Conservation (phyloP, 1,139 yeast genomes). For the Candida sojae region DNA sequence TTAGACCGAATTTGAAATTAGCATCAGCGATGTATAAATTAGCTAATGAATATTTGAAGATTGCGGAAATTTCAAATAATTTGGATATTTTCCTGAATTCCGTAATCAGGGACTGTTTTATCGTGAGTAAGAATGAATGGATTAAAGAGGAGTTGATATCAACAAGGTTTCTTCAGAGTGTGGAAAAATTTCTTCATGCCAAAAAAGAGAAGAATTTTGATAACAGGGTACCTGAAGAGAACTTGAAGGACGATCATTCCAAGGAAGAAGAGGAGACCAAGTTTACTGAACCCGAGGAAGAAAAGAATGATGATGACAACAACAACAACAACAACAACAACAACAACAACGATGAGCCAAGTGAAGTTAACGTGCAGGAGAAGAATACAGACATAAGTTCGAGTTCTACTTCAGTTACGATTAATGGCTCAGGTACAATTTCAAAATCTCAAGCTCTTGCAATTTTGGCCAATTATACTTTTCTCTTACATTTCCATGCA, state of each 20-base stretch:
- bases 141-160: conserved; percentile 12
- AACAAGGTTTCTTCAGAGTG: not conserved
- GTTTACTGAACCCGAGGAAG: not conserved
- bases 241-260: not conserved
- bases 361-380: not conserved
- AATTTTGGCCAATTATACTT: conserved; percentile 25
- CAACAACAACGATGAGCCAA: not conserved
- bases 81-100: conserved; percentile 23
- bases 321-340: not conserved
- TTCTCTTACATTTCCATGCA: conserved; percentile 24
- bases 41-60: conserved; percentile 17
- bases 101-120: conserved; percentile 19
- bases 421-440: not conserved
- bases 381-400: not conserved
- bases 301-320: not conserved
- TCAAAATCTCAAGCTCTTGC: conserved; percentile 9
- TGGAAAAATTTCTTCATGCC: not conserved
- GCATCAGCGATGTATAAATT: conserved; percentile 24
- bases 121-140: conserved; percentile 32
- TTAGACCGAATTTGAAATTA: conserved; percentile 27
- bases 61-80: conserved; percentile 10
- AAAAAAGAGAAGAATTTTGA: not conserved
- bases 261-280: not conserved
- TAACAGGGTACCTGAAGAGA: not conserved
- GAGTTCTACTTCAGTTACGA: not conserved